Evolutionary conservation across 2,329 filamentous ascomycete genomes (phyloP).

Genomic region (Clarireedia homoeocarpa): DNA sequence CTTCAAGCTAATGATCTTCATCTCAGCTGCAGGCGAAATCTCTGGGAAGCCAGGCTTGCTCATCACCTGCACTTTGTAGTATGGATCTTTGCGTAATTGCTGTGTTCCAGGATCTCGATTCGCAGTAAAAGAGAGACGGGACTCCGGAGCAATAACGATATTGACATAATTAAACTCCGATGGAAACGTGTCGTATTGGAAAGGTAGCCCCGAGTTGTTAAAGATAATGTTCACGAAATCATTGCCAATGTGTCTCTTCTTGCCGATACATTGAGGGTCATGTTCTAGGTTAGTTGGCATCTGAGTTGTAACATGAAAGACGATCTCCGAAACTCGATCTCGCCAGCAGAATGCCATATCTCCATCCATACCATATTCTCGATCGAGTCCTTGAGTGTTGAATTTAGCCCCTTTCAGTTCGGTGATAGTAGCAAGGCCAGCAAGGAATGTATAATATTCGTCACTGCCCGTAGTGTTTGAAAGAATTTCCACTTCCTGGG

Average conservation of each 20-base stretch:
- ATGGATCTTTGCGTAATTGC: constrained; percentile 38
- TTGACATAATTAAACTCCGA: constrained; percentile 96
- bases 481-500: constrained; percentile 73
- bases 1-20: constrained; percentile 79
- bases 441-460: constrained; percentile 81
- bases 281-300: constrained; percentile 84
- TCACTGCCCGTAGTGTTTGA: constrained; percentile 78
- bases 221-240: constrained; percentile 98
- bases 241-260: constrained; percentile 94
- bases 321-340: constrained; percentile 87
- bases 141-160: constrained; percentile 89
- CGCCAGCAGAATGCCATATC: constrained; percentile 90
- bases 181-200: constrained; percentile 84
- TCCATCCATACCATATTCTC: constrained; percentile 69
- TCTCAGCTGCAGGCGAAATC: constrained; percentile 80
- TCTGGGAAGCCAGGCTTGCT: constrained; percentile 84
- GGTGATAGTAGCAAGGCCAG: constrained; percentile 73
- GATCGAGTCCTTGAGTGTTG: constrained; percentile 88
- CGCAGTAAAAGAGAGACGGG: constrained; percentile 66
- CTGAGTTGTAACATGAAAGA: constrained; percentile 93
- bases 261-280: constrained; percentile 69
- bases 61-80: constrained; percentile 86
- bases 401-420: constrained; percentile 75
- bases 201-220: constrained; percentile 88
- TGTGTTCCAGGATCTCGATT: constrained; percentile 39